Evolutionary conservation across 2,329 filamentous ascomycete genomes (phyloP).

Genomic region (Penicillium polonicum): DNA sequence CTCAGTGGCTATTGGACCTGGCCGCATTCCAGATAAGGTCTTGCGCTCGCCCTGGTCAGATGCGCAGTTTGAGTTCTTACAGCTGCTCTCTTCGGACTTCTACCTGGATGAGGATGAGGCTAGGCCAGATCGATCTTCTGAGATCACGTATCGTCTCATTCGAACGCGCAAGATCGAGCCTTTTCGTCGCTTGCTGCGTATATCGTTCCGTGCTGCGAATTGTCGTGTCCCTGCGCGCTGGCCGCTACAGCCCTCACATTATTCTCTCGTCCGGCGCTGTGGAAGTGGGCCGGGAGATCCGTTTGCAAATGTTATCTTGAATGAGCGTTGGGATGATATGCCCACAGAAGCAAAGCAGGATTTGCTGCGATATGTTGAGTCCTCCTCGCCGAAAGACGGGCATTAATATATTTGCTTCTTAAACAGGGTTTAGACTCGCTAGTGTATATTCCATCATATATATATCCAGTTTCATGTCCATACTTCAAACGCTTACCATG

Average conservation of each 20-base stretch:
- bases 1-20: constrained; percentile 27
- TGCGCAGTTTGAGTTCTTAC: constrained; percentile 40
- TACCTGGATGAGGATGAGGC: constrained; percentile 39
- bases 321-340: constrained; percentile 36
- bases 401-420: not conserved
- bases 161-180: constrained; percentile 34
- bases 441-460: not conserved
- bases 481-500: not conserved
- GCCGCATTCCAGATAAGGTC: constrained; percentile 41
- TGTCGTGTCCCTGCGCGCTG: constrained; percentile 35
- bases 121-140: constrained; percentile 29
- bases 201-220: constrained; percentile 32
- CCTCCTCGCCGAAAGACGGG: not conserved
- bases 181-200: constrained; percentile 31
- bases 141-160: constrained; percentile 36
- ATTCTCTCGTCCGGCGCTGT: constrained; percentile 31
- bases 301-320: constrained; percentile 34
- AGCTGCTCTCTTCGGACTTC: constrained; percentile 36
- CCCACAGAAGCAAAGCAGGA: constrained; percentile 25
- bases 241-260: constrained; percentile 36
- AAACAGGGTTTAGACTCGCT: not conserved
- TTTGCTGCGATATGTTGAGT: constrained; percentile 22
- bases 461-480: not conserved
- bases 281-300: constrained; percentile 33
- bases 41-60: constrained; percentile 41